Evolutionary conservation across 2,329 filamentous ascomycete genomes (phyloP), one percentile per base, ranked within the genome.

Genomic region (Botrytis deweyae): DNA sequence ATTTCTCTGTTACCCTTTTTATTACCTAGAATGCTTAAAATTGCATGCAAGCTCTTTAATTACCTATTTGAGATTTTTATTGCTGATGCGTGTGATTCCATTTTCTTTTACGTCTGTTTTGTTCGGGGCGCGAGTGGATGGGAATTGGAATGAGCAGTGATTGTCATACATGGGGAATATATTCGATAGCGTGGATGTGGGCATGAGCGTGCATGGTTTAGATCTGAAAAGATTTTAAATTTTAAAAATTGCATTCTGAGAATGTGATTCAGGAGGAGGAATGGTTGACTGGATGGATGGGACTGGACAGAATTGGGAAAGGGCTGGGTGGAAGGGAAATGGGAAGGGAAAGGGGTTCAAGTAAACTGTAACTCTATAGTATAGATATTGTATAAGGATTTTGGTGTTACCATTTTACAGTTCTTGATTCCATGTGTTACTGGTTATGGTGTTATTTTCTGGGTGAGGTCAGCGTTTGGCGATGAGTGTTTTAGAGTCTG

Each of bases 181-280:
- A 29, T 58, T 58, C 44, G 49, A 58, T 42, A 44, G 49, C 49
- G 38, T 29, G 52, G 14, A 16, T 8, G 52, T 7, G 52, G 14
- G 52, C n/a, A 14, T 42, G 49, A 68, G 49, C 66, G 66, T 68
- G 49, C 36, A 58, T 68, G 66, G 5, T 59, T 42, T 69, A 69
- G 38, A 58, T 69, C 29, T 33, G 36, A 69, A 22, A 68, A 44
- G 36, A 59, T 58, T 36, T 58, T 58, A 38, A 69, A 69, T 42
- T 69, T 25, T n/a, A n/a, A 49, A 68, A 22, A 29, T 33, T 66
- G 29, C 33, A 18, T 25, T 36, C 44, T 36, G 29, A 49, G 63
- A 49, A 49, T 25, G 25, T 22, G 12, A 12, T n/a, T 33, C 55
- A n/a, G 49, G 36, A 40, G 22, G 20, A 9, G 61, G 38, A 9